Evolutionary conservation across 148 eudicot species (phyloP).

Genomic region (Fagopyrum esculentum): DNA sequence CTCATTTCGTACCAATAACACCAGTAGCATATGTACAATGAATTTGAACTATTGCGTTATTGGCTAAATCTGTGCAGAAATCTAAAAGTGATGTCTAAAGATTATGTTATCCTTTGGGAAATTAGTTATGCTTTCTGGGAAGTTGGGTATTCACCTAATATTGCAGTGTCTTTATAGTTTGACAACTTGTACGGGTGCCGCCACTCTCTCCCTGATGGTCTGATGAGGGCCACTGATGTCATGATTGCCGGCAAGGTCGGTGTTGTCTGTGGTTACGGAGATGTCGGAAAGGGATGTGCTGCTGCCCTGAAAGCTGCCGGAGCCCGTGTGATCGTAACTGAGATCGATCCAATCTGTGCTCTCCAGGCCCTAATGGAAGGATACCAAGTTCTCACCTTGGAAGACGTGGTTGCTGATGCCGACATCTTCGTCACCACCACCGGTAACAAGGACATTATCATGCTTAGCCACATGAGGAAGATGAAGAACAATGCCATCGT

Average conservation of each 20-base stretch:
- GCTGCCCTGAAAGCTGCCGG: conserved; percentile 84
- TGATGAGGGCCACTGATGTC: conserved; percentile 98
- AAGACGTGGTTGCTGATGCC: conserved; percentile 64
- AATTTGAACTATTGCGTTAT: no score
- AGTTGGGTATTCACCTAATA: background rate
- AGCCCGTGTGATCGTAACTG: conserved; percentile 87
- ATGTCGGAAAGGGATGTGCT: conserved; percentile 99
- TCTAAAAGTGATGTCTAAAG: no score
- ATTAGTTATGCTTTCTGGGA: background rate
- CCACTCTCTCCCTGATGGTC: conserved; percentile 94
- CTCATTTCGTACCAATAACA: background rate
- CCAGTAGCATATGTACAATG: no score
- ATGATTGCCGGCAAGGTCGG: conserved; percentile 98
- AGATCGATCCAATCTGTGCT: conserved; percentile 93
- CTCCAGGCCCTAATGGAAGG: conserved; percentile 95
- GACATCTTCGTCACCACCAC: conserved; percentile 95
- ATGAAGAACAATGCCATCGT: conserved; percentile 99
- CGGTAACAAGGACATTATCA: conserved; percentile 98
- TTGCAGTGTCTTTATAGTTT: conserved; percentile 41
- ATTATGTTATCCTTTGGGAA: background rate
- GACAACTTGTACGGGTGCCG: conserved; percentile 99
- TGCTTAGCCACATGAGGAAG: conserved; percentile 89
- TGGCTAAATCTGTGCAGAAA: no score
- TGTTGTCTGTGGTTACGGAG: conserved; percentile 90
- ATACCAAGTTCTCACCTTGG: conserved; percentile 68